Evolutionary conservation across 1,139 yeast genomes (phyloP).

Genomic region (Zygosaccharomyces pseudobailii): DNA sequence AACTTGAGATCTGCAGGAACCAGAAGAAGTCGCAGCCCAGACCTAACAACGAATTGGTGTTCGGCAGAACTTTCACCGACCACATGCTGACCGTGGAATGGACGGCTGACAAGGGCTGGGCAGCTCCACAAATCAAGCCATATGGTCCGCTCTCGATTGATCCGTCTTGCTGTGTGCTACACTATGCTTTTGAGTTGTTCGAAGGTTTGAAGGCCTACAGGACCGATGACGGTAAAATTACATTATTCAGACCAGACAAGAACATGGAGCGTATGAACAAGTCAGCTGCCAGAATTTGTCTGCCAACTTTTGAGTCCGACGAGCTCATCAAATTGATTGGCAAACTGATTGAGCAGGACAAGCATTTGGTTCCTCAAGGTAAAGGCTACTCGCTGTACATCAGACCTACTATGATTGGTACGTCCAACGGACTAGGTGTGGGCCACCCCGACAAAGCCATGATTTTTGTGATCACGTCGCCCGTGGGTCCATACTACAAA

Average conservation of each 20-base stretch:
- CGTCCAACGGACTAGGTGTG: conserved; percentile 82
- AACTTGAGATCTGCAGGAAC: conserved; percentile 55
- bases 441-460: conserved; percentile 74
- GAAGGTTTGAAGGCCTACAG: conserved; percentile 96
- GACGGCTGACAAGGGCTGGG: conserved; percentile 80
- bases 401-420: conserved; percentile 93
- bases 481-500: conserved; percentile 89
- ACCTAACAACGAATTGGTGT: conserved; percentile 71
- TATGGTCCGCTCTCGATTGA: conserved; percentile 71
- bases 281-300: conserved; percentile 79
- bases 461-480: conserved; percentile 81
- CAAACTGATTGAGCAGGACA: conserved; percentile 68
- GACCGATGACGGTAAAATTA: conserved; percentile 59
- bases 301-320: conserved; percentile 78
- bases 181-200: conserved; percentile 90
- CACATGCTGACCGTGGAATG: conserved; percentile 90
- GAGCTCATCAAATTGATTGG: conserved; percentile 71
- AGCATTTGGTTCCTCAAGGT: conserved; percentile 73
- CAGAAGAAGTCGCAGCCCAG: conserved; percentile 57
- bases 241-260: conserved; percentile 85
- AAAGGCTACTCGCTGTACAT: conserved; percentile 87
- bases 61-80: conserved; percentile 84
- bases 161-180: conserved; percentile 86
- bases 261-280: conserved; percentile 89
- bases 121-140: conserved; percentile 75